phyloP scores from a whole-genome alignment of 1,284 basidiomycete genomes.

The Cryptococcus maquisensis region DNA sequence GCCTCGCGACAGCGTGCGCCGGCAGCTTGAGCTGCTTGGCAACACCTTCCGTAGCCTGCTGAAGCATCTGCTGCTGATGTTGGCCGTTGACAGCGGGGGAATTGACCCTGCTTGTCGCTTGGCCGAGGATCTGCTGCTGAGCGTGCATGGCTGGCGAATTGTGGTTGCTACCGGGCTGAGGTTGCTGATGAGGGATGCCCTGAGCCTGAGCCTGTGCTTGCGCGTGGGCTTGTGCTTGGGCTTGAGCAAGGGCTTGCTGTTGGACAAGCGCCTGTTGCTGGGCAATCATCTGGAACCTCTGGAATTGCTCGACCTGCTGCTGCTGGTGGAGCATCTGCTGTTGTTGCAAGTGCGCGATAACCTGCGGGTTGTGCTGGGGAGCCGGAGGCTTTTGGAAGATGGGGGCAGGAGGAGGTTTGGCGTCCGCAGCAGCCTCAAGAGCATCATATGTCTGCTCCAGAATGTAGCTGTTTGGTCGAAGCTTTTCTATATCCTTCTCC shows the following conservation, averaged over 20 bases:
- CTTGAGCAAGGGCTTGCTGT: constrained; percentile 28
- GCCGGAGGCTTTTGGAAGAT: constrained; percentile 40
- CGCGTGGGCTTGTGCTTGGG: constrained; percentile 17
- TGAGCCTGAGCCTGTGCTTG: constrained; percentile 12
- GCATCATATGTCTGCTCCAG: constrained; percentile 28
- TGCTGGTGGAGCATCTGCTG: constrained; percentile 35
- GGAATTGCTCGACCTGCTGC: constrained; percentile 38
- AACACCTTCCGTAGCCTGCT: background rate
- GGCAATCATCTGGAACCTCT: constrained; percentile 37
- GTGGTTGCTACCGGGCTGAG: constrained; percentile 3
- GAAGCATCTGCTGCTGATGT: constrained; percentile 4
- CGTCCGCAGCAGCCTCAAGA: constrained; percentile 24
- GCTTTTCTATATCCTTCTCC: constrained; percentile 39
- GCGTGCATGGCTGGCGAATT: background rate
- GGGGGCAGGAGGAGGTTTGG: constrained; percentile 41
- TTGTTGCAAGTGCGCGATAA: constrained; percentile 25
- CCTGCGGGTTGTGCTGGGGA: constrained; percentile 26
- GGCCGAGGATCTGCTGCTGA: constrained; percentile 3
- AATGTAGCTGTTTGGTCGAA: constrained; percentile 34
- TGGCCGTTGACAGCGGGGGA: constrained; percentile 10
- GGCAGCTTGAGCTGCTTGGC: constrained; percentile 41
- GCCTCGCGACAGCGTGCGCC: constrained; percentile 37
- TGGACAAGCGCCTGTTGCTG: constrained; percentile 34
- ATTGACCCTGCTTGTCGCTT: background rate
- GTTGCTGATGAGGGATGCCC: constrained; percentile 11